A percentile compares a stretch with the other conserved stretches of the same genome.
phyloP scores from a whole-genome alignment of 805 yeast genomes.

The Metschnikowia gelsemii region DNA sequence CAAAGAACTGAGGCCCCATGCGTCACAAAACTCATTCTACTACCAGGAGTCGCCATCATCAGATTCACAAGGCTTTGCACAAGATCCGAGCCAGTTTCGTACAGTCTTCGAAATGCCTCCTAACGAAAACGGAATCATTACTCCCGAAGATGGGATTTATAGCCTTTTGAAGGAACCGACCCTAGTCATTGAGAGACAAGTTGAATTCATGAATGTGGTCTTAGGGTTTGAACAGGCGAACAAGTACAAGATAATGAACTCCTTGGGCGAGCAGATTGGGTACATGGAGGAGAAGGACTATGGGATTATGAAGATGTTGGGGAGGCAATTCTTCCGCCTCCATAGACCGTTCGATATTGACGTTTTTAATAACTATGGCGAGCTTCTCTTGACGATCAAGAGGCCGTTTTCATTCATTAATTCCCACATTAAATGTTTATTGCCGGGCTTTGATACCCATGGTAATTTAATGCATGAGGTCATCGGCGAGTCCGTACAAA shows the following conservation, averaged over 20 bases:
- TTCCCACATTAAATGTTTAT: constrained; percentile 73
- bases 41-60: constrained; percentile 31
- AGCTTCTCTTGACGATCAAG: constrained; percentile 59
- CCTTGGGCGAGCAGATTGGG: constrained; percentile 73
- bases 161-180: constrained; percentile 75
- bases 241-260: constrained; percentile 68
- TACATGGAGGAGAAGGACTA: constrained; percentile 79
- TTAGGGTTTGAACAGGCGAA: constrained; percentile 93
- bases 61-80: constrained; percentile 21
- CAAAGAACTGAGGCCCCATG: constrained; percentile 14
- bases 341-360: constrained; percentile 86
- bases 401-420: constrained; percentile 88
- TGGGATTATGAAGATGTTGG: constrained; percentile 63
- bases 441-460: constrained; percentile 51
- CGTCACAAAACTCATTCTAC: constrained; percentile 21
- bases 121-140: constrained; percentile 51
- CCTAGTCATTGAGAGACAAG: constrained; percentile 79
- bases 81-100: constrained; percentile 31
- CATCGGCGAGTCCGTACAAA: constrained; percentile 85
- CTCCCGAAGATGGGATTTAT: constrained; percentile 57
- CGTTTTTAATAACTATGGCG: constrained; percentile 63
- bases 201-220: constrained; percentile 84
- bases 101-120: constrained; percentile 38
- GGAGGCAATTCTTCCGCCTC: constrained; percentile 77
- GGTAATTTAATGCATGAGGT: constrained; percentile 42